These are phyloP conservation scores for Kalmanozyma brasiliensis DNA, from an alignment of 1,284 basidiomycete genomes.

Conservation along the genomic window DNA sequence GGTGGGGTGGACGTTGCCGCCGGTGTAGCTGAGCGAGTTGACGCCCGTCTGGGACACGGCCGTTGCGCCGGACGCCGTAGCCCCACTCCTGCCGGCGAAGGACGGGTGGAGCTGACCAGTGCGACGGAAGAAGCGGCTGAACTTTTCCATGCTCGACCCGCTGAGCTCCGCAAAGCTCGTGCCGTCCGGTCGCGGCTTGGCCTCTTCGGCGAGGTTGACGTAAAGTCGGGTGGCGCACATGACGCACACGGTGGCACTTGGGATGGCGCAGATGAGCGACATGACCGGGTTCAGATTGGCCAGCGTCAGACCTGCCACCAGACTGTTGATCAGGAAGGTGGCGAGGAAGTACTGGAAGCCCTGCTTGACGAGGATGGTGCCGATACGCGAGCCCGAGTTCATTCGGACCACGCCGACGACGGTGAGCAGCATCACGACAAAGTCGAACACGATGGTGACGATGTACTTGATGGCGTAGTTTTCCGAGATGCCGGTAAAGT, in stretches of 20 bases:
- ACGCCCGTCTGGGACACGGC: constrained; percentile 3
- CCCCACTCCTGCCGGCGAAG: constrained; percentile 4
- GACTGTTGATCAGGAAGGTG: constrained; percentile 46
- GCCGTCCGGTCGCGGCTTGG: constrained; percentile 33
- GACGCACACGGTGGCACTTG: constrained; percentile 44
- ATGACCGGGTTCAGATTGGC: constrained; percentile 53
- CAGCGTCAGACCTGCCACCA: constrained; percentile 45
- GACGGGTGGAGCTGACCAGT: constrained; percentile 14
- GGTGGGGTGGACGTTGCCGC: no score
- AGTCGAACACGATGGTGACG: constrained; percentile 44
- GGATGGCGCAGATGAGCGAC: constrained; percentile 53
- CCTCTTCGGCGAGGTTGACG: constrained; percentile 47
- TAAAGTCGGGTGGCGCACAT: constrained; percentile 52
- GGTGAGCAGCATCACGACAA: constrained; percentile 48
- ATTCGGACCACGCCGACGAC: constrained; percentile 51
- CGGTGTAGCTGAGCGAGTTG: constrained; percentile 15
- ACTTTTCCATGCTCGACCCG: constrained; percentile 24
- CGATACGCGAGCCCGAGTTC: constrained; percentile 48
- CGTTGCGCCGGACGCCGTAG: constrained; percentile 1
- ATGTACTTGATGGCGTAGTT: constrained; percentile 49
- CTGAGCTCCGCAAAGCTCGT: constrained; percentile 22
- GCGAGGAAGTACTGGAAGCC: constrained; percentile 55
- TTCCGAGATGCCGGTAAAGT: constrained; percentile 19
- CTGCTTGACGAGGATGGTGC: constrained; percentile 47
- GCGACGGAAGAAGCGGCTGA: constrained; percentile 33